Base-by-base conservation (phyloP, 306 rosid genomes). In the Acmispon strigosus region DNA sequence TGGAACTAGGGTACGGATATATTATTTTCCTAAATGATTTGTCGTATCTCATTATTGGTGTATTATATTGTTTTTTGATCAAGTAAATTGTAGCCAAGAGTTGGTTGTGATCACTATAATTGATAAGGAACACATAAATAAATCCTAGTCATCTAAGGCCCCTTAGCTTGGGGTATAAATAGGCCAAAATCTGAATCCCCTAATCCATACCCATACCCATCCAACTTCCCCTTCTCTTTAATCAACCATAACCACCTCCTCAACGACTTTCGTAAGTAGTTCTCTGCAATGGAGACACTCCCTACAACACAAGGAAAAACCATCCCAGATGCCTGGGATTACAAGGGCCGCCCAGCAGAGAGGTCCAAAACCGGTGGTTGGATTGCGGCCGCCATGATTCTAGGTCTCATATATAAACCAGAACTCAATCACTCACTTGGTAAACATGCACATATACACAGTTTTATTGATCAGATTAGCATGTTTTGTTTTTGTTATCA, bases 341-440 rank as follows among this genome's bases (percentile, higher is more conserved):
- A 78, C 80, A 84, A 83, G 50, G 98, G 97, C 51, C 76, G 76
- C 11, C 90, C 90, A 0, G 89, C 98, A 2, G 82, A 84, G 44
- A 34, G 87, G 55, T 70, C 84, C 41, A 81, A 66, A 50, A 82
- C 98, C 44, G 98, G 98, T 13, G 84, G 97, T 7, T 94, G 96
- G 98, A 39, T 70, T 0, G 80, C 98, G 0, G 92, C 98, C 0
- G 88, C 96, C 73, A 89, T 88, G 97, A 94, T 94, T 78, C 70
- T 93, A 60, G 97, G 96, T 86, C 69, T 62, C 37, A 22, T 22
- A 22, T 43, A 41, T 2, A 43, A 55, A 32, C 10, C 4, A 27
- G 1, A 4, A 32, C 8, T 32, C 37, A 32, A 5, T 32, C 37
- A 32, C 7, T 4, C 37, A 32, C 7, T 32, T 32, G 37, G 8